phyloP scores from a whole-genome alignment of 176 grass and related monocot genomes.

The Phoenix roebelenii region DNA sequence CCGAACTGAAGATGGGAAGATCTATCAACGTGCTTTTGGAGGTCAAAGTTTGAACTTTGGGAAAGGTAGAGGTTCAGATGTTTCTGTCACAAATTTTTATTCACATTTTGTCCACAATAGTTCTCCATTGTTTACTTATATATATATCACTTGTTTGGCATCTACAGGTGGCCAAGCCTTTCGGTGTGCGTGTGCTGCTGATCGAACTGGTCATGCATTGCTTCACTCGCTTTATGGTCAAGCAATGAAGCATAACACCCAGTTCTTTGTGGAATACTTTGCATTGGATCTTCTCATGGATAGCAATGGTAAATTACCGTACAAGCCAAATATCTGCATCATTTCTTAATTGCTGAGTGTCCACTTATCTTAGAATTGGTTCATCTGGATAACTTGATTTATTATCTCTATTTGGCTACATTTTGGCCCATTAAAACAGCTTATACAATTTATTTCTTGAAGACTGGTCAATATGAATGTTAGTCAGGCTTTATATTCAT shows the following conservation, averaged over 20 bases:
- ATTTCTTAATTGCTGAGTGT: too few relatives aligned
- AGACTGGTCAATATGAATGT: too few relatives aligned
- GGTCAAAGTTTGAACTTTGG: conserved; percentile 98
- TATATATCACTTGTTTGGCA: background rate
- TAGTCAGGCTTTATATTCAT: too few relatives aligned
- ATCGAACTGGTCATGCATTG: conserved; percentile 92
- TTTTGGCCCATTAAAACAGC: too few relatives aligned
- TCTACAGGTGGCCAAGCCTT: conserved; percentile 73
- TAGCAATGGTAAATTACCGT: conserved; percentile 31
- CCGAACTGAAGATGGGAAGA: conserved; percentile 96
- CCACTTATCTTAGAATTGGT: too few relatives aligned
- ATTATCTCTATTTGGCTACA: too few relatives aligned
- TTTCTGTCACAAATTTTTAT: too few relatives aligned
- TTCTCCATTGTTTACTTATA: too few relatives aligned
- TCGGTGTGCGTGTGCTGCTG: conserved; percentile 88
- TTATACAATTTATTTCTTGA: too few relatives aligned
- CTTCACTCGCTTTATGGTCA: conserved; percentile 90
- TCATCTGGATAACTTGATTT: too few relatives aligned
- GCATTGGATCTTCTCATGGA: conserved; percentile 73
- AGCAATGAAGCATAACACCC: conserved; percentile 96
- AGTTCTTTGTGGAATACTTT: conserved; percentile 92
- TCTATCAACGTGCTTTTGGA: conserved; percentile 95
- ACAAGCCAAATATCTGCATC: too few relatives aligned
- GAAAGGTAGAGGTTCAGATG: conserved; percentile 45
- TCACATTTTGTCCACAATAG: too few relatives aligned